Conservation (phyloP, 164 flowering plant genomes). For the Berberis thunbergii region DNA sequence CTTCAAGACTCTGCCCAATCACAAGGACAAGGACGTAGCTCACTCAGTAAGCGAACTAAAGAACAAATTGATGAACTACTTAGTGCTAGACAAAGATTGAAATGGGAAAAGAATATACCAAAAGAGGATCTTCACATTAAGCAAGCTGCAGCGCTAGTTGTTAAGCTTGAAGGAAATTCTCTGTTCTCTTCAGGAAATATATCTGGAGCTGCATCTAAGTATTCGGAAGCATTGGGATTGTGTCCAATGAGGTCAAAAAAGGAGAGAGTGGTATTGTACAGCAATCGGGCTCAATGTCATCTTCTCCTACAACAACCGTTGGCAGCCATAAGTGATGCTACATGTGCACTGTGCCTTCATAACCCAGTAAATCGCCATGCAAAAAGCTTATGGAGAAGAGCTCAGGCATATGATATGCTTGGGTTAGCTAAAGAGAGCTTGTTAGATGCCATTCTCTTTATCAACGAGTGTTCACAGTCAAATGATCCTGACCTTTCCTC, state of each 20-base stretch:
- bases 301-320: constrained; percentile 86
- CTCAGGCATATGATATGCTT: constrained; percentile 97
- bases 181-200: constrained; percentile 92
- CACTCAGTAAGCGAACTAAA: constrained; percentile 41
- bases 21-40: constrained; percentile 53
- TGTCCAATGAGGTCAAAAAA: constrained; percentile 89
- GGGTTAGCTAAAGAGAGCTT: constrained; percentile 95
- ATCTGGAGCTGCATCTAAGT: constrained; percentile 87
- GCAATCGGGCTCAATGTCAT: constrained; percentile 95
- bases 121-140: constrained; percentile 98
- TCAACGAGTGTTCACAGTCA: constrained; percentile 92
- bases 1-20: constrained; percentile 76
- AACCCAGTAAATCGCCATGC: constrained; percentile 94
- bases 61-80: constrained; percentile 72
- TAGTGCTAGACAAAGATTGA: constrained; percentile 62
- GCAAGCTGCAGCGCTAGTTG: constrained; percentile 91
- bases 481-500: constrained; percentile 78
- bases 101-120: constrained; percentile 91
- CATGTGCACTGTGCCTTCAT: constrained; percentile 88
- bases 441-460: constrained; percentile 88
- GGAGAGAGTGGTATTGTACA: constrained; percentile 85
- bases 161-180: constrained; percentile 98
- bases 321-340: constrained; percentile 94
- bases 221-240: constrained; percentile 81
- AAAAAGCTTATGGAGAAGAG: constrained; percentile 95